A percentile compares a stretch with the other conserved stretches of the same genome.
Conservation (phyloP, 1,284 basidiomycete genomes). For the Fomes fomentarius region DNA sequence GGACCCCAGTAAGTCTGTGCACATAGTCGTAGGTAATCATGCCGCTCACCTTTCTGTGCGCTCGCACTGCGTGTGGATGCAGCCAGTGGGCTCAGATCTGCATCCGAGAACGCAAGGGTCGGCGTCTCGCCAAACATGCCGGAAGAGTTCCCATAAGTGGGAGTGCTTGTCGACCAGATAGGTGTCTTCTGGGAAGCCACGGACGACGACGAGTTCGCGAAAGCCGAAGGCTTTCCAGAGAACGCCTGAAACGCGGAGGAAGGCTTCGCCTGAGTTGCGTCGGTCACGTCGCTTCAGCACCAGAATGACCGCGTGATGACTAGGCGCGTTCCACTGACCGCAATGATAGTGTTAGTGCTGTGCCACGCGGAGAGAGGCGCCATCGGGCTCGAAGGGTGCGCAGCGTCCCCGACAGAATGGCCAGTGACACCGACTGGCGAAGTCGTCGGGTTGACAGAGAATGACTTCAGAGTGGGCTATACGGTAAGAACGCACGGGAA, state of each 20-base stretch:
- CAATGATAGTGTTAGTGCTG: conserved; percentile 3
- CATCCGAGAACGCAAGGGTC: background rate
- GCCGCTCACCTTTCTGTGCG: conserved; percentile 25
- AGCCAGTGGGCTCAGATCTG: conserved; percentile 19
- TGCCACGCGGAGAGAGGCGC: conserved; percentile 6
- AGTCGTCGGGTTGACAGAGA: background rate
- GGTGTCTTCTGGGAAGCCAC: background rate
- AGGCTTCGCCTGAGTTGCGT: conserved; percentile 26
- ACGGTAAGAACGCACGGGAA: too few relatives aligned
- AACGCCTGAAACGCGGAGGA: conserved; percentile 32
- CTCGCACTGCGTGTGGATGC: conserved; percentile 18
- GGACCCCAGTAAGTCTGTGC: too few relatives aligned
- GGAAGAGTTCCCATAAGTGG: background rate
- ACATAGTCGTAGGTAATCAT: too few relatives aligned
- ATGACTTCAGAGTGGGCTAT: too few relatives aligned
- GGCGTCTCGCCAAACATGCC: background rate
- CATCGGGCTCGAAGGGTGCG: background rate
- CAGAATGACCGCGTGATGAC: background rate
- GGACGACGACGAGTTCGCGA: conserved; percentile 6
- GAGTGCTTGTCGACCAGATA: conserved; percentile 9
- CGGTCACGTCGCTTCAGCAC: background rate
- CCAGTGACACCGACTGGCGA: background rate
- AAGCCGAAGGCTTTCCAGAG: conserved; percentile 19
- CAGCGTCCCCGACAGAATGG: background rate
- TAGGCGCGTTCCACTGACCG: conserved; percentile 5